phyloP scores from a whole-genome alignment of 306 rosid genomes.

The Cajanus cajan region DNA sequence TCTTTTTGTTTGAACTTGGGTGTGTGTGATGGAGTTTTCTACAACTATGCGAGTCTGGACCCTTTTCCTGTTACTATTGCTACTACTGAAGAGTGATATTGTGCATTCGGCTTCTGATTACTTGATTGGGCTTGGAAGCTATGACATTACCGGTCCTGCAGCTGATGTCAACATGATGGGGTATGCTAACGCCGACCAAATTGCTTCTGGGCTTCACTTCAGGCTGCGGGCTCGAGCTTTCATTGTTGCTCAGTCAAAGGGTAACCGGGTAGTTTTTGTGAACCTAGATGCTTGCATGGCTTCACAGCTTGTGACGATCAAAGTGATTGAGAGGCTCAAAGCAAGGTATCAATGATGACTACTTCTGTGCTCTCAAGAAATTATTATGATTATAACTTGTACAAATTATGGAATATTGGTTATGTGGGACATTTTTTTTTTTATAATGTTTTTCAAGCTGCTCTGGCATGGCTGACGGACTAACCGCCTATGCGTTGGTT shows the following conservation, averaged over 20 bases:
- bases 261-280: constrained; percentile 77
- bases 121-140: constrained; percentile 87
- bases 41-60: constrained; percentile 29
- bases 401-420: constrained; percentile 14
- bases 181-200: constrained; percentile 75
- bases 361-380: not conserved
- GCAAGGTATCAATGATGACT: constrained; percentile 58
- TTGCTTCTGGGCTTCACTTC: constrained; percentile 83
- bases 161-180: constrained; percentile 99
- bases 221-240: constrained; percentile 83
- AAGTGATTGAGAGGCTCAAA: constrained; percentile 80
- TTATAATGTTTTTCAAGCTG: no score
- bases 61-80: not conserved
- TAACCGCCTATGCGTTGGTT: no score
- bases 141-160: constrained; percentile 95
- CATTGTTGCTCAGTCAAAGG: constrained; percentile 72
- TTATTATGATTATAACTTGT: constrained; percentile 8
- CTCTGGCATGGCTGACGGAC: not conserved
- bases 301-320: constrained; percentile 77
- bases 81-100: constrained; percentile 26
- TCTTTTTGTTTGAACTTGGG: constrained; percentile 13
- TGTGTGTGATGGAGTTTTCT: constrained; percentile 25
- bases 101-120: constrained; percentile 51
- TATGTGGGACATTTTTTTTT: not conserved
- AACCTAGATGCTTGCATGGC: constrained; percentile 99